These are phyloP conservation scores for Talinum fruticosum DNA, from an alignment of 148 eudicot genomes.

Conservation along the genomic window DNA sequence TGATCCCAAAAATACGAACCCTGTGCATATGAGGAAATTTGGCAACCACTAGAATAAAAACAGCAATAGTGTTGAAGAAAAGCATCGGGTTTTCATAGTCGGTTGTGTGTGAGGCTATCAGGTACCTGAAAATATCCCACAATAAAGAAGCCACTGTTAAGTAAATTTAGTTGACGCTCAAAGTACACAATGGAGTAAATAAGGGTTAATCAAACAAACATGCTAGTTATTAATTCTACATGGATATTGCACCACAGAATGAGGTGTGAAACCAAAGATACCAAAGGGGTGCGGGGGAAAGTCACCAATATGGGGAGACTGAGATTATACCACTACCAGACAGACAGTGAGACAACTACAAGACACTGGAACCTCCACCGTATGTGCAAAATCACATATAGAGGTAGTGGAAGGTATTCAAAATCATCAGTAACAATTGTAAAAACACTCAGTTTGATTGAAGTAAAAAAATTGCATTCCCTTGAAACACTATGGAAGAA, in stretches of 20 bases:
- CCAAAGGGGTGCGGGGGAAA: background rate
- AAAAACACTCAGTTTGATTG: background rate
- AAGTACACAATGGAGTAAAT: background rate
- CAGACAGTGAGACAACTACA: too few relatives aligned
- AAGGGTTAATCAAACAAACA: background rate
- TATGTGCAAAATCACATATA: background rate
- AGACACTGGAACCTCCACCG: background rate
- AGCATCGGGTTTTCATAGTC: constrained; percentile 85
- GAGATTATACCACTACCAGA: too few relatives aligned
- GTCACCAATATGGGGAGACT: too few relatives aligned
- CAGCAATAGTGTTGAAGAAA: constrained; percentile 64
- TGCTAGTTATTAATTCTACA: background rate
- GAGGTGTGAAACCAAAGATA: background rate
- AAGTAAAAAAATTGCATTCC: background rate
- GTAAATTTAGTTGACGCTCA: background rate
- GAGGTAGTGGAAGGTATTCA: background rate
- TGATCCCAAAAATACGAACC: constrained; percentile 84
- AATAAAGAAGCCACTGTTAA: background rate
- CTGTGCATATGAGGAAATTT: constrained; percentile 86
- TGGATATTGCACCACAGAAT: background rate
- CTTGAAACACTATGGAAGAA: background rate
- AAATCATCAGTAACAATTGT: background rate
- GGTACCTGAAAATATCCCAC: constrained; percentile 41
- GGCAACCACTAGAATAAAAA: constrained; percentile 68
- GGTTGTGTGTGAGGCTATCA: constrained; percentile 84